A percentile compares a stretch with the other conserved stretches of the same genome.
phyloP scores from a whole-genome alignment of 23 red algal genomes.

The Gracilariopsis chorda region DNA sequence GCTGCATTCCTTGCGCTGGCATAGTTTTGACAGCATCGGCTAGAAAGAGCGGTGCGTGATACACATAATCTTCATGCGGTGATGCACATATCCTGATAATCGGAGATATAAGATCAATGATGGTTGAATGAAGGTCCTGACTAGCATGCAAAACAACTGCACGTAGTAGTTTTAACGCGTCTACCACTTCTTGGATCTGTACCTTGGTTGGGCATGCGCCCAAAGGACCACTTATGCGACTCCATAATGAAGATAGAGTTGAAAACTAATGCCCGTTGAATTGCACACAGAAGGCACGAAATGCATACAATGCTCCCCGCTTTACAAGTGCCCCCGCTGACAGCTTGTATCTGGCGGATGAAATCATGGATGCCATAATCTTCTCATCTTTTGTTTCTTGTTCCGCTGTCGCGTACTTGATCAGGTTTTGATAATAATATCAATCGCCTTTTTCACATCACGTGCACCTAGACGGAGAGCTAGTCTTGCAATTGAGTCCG shows the following conservation, averaged over 20 bases:
- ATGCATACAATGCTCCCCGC: conserved; percentile 38
- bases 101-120: conserved; percentile 46
- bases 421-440: conserved; percentile 84
- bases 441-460: conserved; percentile 45
- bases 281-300: conserved; percentile 32
- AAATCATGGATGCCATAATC: conserved; percentile 16
- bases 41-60: conserved; percentile 48
- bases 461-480: conserved; percentile 41
- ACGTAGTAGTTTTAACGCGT: conserved; percentile 45
- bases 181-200: not conserved
- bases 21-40: conserved; percentile 69
- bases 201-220: not conserved
- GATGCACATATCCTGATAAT: conserved; percentile 49
- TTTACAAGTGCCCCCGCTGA: not conserved
- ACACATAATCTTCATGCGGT: conserved; percentile 4
- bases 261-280: conserved; percentile 62
- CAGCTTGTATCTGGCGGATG: not conserved
- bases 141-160: conserved; percentile 29
- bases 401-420: conserved; percentile 68
- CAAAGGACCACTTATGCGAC: conserved; percentile 30
- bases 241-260: conserved; percentile 66
- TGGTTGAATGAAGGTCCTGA: not conserved
- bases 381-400: conserved; percentile 27
- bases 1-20: conserved; percentile 71
- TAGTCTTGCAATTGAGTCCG: conserved; percentile 25